A percentile compares a stretch with the other conserved stretches of the same genome.
phyloP scores from a whole-genome alignment of 306 rosid genomes.

The Rosa lucieae region DNA sequence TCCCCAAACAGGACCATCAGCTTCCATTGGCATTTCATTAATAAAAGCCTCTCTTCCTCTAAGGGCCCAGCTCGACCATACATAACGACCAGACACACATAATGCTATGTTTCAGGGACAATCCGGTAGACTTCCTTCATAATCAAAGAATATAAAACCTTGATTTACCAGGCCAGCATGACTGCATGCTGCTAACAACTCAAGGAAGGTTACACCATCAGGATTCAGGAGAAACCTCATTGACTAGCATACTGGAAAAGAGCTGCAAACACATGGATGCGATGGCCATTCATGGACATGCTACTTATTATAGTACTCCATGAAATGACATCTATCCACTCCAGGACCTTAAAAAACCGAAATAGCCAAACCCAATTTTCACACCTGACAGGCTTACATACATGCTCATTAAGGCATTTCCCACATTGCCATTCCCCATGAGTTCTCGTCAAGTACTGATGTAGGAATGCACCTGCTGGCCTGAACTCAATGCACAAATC shows the following conservation, averaged over 20 bases:
- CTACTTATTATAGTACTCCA: too few relatives aligned
- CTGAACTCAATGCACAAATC: too few relatives aligned
- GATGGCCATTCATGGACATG: background rate
- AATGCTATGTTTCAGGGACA: slow-evolving; percentile 26
- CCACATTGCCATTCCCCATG: too few relatives aligned
- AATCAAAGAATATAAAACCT: slow-evolving; percentile 46
- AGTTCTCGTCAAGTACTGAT: too few relatives aligned
- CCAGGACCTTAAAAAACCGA: too few relatives aligned
- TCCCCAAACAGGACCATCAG: slow-evolving; percentile 56
- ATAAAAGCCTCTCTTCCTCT: slow-evolving; percentile 51
- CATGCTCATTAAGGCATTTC: too few relatives aligned
- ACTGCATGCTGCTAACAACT: slow-evolving; percentile 66
- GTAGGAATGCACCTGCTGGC: too few relatives aligned
- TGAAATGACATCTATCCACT: too few relatives aligned
- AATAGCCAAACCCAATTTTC: too few relatives aligned
- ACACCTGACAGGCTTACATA: too few relatives aligned
- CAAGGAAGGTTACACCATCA: slow-evolving; percentile 58
- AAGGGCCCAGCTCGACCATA: slow-evolving; percentile 43
- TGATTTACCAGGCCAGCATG: slow-evolving; percentile 43
- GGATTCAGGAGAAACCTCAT: slow-evolving; percentile 45
- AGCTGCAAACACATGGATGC: slow-evolving; percentile 44
- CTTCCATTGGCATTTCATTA: slow-evolving; percentile 33
- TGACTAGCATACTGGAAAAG: slow-evolving; percentile 57
- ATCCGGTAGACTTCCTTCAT: slow-evolving; percentile 49
- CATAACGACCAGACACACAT: slow-evolving; percentile 25